Evolutionary conservation across 2,329 filamentous ascomycete species (phyloP), one percentile per base, ranked within the genome.

Genomic region (Clarireedia paspali): DNA sequence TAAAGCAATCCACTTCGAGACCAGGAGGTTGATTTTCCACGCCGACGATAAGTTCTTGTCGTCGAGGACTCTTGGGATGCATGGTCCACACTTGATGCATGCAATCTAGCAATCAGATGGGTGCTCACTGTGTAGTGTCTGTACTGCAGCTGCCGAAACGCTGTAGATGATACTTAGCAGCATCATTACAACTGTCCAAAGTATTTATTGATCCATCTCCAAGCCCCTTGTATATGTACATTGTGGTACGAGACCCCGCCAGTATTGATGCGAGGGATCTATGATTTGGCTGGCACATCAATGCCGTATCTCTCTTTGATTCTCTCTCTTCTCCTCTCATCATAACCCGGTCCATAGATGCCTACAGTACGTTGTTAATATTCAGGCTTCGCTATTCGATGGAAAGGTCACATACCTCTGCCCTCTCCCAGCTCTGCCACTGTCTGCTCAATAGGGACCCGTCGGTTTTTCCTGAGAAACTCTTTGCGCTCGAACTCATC

Each of bases 231-330:
- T 36, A 38, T 57, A 57, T 57, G 36, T 57, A 57, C 55, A 57
- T 53, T 53, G 47, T 51, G 17, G 47, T 34, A 39, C 27, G 30
- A 46, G 20, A 47, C 40, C 44, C 48, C 49, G 51, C 45, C 42
- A 57, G 58, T 50, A 47, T 47, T n/a, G 42, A 47, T 39, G 27
- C 23, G 39, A 51, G 53, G 53, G 50, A 57, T 23, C 38, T 60
- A 67, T 60, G 67, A 64, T 53, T 60, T 66, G 15, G 60, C 62
- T 24, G 67, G 66, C 15, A 89, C 82, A 62, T 88, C 84, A 62
- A 88, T 80, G 55, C 85, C 84, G 66, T 89, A 89, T 63, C 78
- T 81, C 69, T 84, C 80, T 74, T 86, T 82, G 69, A 89, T 77
- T 64, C 83, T 76, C 70, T 85, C 76, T 60, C 77, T 77, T 69